Evolutionary conservation across 441 rosid genomes (phyloP), one percentile per base, ranked within the genome.

Genomic region (Brassica hybrid): DNA sequence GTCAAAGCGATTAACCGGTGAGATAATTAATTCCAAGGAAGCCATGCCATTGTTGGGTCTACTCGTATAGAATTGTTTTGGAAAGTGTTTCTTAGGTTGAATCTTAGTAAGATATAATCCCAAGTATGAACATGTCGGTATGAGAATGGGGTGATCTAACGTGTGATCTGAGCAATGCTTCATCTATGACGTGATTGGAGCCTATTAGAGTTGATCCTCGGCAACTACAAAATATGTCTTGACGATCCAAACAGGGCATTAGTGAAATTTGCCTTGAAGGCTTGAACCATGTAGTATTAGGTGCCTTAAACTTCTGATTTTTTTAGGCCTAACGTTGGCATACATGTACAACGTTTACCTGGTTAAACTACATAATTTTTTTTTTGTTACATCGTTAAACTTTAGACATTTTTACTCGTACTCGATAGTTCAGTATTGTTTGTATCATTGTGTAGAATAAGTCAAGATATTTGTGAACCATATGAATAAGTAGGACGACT

Each of bases 71-170:
- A 67, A 45, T 4, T 19, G 38, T 30, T 45, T 17, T 67, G 17
- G 50, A 27, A 67, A 67, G 34, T 58, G 43, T 66, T 17, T 67
- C 8, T 12, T 9, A 62, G 14, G 27, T 60, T 14, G 41, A 34
- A 41, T 32, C 54, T 59, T 60, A 48, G 63, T 45, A 43, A 67
- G 23, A 75, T 58, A 3, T 11, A 27, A 34, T 43, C 57, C 71
- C 23, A 43, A 60, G 10, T 75, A 67, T 75, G 60, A 59, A 60
- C 60, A 75, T 67, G 16, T 25, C 8, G 10, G 30, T 16, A 58
- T 56, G 7, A 57, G 54, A 57, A 41, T 74, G 48, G 21, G n/a
- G n/a, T n/a, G n/a, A n/a, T n/a, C n/a, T n/a, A n/a, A n/a, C n/a
- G 41, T 54, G 38, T 25, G 32, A 75, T 30, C 48, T 41, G 2